phyloP scores from a whole-genome alignment of 1,139 yeast genomes.

The Magnusiomyces magnusii region DNA sequence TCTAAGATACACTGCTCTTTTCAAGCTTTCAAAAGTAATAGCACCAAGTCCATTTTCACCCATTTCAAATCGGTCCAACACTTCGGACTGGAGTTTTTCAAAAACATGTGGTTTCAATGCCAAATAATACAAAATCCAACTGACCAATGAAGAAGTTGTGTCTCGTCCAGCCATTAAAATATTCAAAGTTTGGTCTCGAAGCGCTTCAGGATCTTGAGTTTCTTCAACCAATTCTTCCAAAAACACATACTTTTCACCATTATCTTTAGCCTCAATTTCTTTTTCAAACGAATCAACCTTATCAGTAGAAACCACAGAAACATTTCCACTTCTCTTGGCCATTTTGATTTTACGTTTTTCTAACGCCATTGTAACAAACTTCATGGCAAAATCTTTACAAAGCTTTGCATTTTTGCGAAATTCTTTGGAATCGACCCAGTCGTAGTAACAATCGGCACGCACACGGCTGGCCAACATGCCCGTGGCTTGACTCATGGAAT shows the following conservation, averaged over 20 bases:
- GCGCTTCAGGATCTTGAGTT: constrained; percentile 41
- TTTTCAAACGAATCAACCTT: too few species aligned
- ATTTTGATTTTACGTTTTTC: neutral
- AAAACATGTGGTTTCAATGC: constrained; percentile 38
- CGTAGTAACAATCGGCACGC: constrained; percentile 36
- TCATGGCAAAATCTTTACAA: constrained; percentile 33
- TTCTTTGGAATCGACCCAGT: constrained; percentile 32
- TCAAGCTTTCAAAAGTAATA: constrained; percentile 27
- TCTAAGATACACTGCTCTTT: constrained; percentile 32
- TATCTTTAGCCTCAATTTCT: neutral
- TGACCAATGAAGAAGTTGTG: constrained; percentile 45
- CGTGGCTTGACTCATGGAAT: constrained; percentile 40
- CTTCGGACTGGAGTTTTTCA: neutral
- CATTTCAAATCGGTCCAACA: neutral
- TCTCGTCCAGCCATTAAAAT: constrained; percentile 48
- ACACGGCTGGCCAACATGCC: constrained; percentile 36
- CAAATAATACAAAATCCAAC: constrained; percentile 40
- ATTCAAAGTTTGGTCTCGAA: constrained; percentile 45
- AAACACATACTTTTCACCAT: constrained; percentile 35
- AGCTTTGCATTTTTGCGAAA: constrained; percentile 29
- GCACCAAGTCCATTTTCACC: neutral
- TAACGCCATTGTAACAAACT: constrained; percentile 28
- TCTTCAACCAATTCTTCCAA: constrained; percentile 44
- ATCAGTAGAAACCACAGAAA: too few species aligned
- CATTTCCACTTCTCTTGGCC: too few species aligned